Conservation (phyloP, 2,329 filamentous ascomycete genomes). For the Sclerotinia subarctica region DNA sequence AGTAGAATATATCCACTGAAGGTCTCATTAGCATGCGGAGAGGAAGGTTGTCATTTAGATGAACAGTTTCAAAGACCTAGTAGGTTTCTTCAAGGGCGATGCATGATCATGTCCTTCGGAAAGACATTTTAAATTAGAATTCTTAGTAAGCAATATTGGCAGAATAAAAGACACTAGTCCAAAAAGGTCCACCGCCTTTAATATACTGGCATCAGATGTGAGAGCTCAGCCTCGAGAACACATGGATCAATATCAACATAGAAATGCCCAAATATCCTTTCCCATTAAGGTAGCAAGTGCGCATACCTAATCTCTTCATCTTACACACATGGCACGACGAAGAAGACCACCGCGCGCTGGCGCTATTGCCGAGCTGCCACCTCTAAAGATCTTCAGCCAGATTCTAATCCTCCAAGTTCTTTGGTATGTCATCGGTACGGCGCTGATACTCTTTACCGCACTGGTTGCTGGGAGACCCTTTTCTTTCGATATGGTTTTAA, state of each 20-base stretch:
- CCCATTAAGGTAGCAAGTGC: constrained; percentile 6
- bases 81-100: background rate
- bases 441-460: constrained; percentile 65
- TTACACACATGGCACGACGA: constrained; percentile 41
- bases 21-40: background rate
- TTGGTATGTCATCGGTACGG: constrained; percentile 60
- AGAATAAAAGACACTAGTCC: background rate
- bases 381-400: constrained; percentile 63
- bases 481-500: constrained; percentile 56
- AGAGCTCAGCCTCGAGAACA: background rate
- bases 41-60: background rate
- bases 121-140: background rate
- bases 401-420: constrained; percentile 62
- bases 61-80: background rate
- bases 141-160: constrained; percentile 1
- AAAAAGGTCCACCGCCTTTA: background rate
- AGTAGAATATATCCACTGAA: background rate
- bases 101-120: background rate
- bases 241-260: background rate
- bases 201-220: constrained; percentile 9
- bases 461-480: constrained; percentile 62
- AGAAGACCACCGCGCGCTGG: constrained; percentile 63
- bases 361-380: constrained; percentile 63
- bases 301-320: constrained; percentile 6
- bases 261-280: constrained; percentile 13